Evolutionary conservation across 768 basidiomycete genomes (phyloP).

Genomic region (Boletus coccyginus): DNA sequence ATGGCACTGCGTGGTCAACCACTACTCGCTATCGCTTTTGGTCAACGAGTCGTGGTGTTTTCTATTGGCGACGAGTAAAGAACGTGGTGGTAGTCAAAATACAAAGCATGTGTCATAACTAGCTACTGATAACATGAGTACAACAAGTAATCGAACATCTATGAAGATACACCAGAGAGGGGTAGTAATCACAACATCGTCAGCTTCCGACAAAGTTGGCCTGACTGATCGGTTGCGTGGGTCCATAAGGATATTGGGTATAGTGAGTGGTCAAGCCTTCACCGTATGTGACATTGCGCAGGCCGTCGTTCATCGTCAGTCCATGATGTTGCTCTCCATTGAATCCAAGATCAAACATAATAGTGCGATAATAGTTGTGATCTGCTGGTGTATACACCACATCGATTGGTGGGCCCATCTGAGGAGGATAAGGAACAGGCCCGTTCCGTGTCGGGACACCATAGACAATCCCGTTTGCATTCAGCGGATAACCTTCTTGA

Average conservation of each 20-base stretch:
- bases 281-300: slow-evolving; percentile 28
- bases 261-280: slow-evolving; percentile 36
- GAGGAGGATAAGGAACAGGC: slow-evolving; percentile 19
- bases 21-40: slow-evolving; percentile 65
- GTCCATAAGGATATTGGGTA: slow-evolving; percentile 33
- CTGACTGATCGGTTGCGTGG: slow-evolving; percentile 22
- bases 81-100: slow-evolving; percentile 4
- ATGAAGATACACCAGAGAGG: not conserved
- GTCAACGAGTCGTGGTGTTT: slow-evolving; percentile 56
- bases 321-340: slow-evolving; percentile 40
- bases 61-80: slow-evolving; percentile 59
- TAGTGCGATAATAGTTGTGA: slow-evolving; percentile 67
- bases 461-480: slow-evolving; percentile 14
- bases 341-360: slow-evolving; percentile 73
- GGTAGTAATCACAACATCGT: not conserved
- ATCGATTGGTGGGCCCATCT: slow-evolving; percentile 33
- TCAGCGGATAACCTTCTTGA: slow-evolving; percentile 19
- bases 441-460: slow-evolving; percentile 12
- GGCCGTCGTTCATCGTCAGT: slow-evolving; percentile 18
- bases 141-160: slow-evolving; percentile 6
- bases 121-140: slow-evolving; percentile 10
- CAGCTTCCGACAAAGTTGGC: slow-evolving; percentile 24
- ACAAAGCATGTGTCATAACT: slow-evolving; percentile 22
- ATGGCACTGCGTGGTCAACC: slow-evolving; percentile 58
- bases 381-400: slow-evolving; percentile 44